Base-by-base conservation (phyloP, 768 basidiomycete genomes). In the Pilatotrama ljubarskyi region DNA sequence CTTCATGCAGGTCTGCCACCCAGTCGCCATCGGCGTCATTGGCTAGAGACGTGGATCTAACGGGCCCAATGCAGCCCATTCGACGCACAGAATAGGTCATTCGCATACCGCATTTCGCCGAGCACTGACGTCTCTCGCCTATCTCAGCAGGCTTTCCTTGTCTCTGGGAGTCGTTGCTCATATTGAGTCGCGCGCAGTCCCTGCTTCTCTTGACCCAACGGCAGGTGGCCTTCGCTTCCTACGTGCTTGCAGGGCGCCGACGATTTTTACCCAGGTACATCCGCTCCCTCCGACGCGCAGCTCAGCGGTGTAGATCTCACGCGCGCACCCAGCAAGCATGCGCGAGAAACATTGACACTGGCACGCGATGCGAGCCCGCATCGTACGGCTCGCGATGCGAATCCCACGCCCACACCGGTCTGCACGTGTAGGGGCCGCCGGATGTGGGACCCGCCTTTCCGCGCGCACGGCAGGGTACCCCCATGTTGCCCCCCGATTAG, bases 371-470 rank as follows among this genome's bases (percentile, higher is more conserved):
- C 49, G 48, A 49, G 13, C 40, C 25, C 47, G 37, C 48, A 42
- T 37, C 32, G 47, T 18, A 49, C 47, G 47, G 49, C 48, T 10
- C 56, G 48, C 41, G 37, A 20, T 26, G 48, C 40, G 38, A 13
- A 36, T 61, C 59, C 48, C 59, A 61, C 59, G 48, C 48, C 25
- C 46, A 15, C 22, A 18, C 32, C 43, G 9, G 32, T n/a, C 25
- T 43, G 17, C 58, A 47, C 43, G 36, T 17, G 40, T 38, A 41
- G 54, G 50, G 58, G 50, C 51, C 18, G 50, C 50, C 58, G 50
- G 47, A 50, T 57, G 55, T 57, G 57, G 57, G 57, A 51, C 37
- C 13, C 25, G 40, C 38, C 51, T 20, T 18, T 32, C 52, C 42
- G n/a, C 5, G 42, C 5, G 35, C 44, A 43, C 54, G 37, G 43